phyloP scores from a whole-genome alignment of 75 land plant genomes.

The Azolla pinnata region DNA sequence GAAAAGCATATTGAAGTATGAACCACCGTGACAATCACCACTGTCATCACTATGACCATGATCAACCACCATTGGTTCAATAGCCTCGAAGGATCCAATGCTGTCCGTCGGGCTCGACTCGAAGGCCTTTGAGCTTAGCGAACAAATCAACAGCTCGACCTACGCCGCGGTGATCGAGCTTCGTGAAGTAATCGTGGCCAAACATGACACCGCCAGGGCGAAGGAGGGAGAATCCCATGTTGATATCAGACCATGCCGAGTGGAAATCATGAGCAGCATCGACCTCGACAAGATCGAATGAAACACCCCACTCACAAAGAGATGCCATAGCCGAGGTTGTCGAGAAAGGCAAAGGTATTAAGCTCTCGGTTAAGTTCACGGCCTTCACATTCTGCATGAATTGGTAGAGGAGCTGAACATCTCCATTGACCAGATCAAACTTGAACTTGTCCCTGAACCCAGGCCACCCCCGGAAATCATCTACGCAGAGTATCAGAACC shows the following conservation, averaged over 20 bases:
- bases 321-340: constrained; percentile 41
- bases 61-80: not conserved
- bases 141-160: constrained; percentile 76
- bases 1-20: not conserved
- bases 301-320: constrained; percentile 74
- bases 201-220: constrained; percentile 81
- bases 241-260: constrained; percentile 93
- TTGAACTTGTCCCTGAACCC: constrained; percentile 43
- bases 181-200: constrained; percentile 72
- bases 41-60: not conserved
- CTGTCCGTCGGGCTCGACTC: constrained; percentile 61
- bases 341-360: constrained; percentile 69
- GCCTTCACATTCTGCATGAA: constrained; percentile 66
- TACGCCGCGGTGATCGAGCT: constrained; percentile 52
- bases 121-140: constrained; percentile 39
- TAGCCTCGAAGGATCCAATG: constrained; percentile 56
- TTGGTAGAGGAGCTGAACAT: constrained; percentile 61
- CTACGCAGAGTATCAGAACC: constrained; percentile 64
- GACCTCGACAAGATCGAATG: constrained; percentile 67
- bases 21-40: not conserved
- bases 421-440: constrained; percentile 42
- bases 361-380: constrained; percentile 27
- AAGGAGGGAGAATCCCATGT: constrained; percentile 49
- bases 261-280: constrained; percentile 92
- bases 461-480: constrained; percentile 98